Evolutionary conservation across 2,329 filamentous ascomycete species (phyloP), one percentile per base, ranked within the genome.

Genomic region (Fusarium mundagurra): DNA sequence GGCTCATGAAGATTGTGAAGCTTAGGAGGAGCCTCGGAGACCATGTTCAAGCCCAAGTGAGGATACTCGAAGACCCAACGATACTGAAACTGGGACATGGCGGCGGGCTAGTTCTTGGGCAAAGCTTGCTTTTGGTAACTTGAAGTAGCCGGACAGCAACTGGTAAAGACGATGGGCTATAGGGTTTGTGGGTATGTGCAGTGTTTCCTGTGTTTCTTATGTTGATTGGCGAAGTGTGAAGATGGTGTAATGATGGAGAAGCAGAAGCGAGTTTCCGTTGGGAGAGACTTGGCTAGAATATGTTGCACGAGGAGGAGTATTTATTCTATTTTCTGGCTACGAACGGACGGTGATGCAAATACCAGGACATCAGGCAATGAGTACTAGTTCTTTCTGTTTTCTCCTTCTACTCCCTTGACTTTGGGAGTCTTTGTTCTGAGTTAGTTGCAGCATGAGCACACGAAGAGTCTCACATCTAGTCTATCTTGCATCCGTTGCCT

Each of bases 61-160:
- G 68, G 60, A 18, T 53, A 58, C 44, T 72, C 53, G 11, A 74
- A 66, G 47, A 69, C 11, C n/a, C 53, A n/a, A 38, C 39, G 57
- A 36, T 47, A 27, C 13, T 29, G 41, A 22, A 17, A 16, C 13
- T 44, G 41, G 13, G 51, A 7, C 68, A 66, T 69, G 27, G 14
- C 39, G n/a, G 5, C 38, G 17, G 22, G 33, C 16, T 33, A 34
- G 2, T 8, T 13, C 20, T 39, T n/a, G 13, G 22, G 5, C 16
- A 22, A 33, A 29, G 11, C 36, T 45, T 29, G 22, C 39, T 36
- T 17, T 20, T 53, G n/a, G 29, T 47, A 33, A 59, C 13, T 27
- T 13, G 36, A 27, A 47, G 57, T 6, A 50, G 31, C 39, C 9
- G 20, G 31, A 18, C 14, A 27, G 48, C 38, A 36, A 17, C 6